Percentiles rank a stretch among this genome's conserved stretches.
Evolutionary conservation across 1,139 yeast species (phyloP).

Genomic region (Nakaseomyces uthaithaninus): DNA sequence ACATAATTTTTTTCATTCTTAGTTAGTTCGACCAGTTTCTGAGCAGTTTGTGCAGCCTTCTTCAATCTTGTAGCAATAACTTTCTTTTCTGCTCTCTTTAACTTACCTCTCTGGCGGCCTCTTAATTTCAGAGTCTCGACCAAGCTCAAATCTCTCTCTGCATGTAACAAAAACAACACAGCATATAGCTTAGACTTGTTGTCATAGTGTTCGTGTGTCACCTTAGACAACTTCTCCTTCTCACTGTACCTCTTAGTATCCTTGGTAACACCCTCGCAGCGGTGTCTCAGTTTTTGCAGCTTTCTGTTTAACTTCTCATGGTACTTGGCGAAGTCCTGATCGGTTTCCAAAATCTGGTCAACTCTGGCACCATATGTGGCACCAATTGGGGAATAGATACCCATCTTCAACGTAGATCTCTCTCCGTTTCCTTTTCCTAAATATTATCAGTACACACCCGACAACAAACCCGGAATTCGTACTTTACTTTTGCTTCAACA

Average conservation of each 20-base stretch:
- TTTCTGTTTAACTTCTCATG: constrained; percentile 29
- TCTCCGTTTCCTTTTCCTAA: not conserved
- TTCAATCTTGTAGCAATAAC: constrained; percentile 61
- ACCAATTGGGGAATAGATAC: constrained; percentile 26
- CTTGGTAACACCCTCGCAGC: constrained; percentile 25
- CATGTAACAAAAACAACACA: constrained; percentile 24
- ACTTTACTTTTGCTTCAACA: no score
- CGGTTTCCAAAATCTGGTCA: constrained; percentile 28
- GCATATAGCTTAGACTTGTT: constrained; percentile 27
- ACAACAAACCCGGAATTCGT: no score
- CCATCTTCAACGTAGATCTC: constrained; percentile 12
- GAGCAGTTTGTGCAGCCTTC: constrained; percentile 45
- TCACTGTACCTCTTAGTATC: constrained; percentile 27
- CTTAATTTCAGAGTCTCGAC: constrained; percentile 28
- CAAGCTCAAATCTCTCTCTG: constrained; percentile 29
- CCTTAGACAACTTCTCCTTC: constrained; percentile 23
- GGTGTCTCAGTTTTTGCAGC: constrained; percentile 27
- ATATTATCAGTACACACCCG: no score
- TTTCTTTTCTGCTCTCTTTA: constrained; percentile 34
- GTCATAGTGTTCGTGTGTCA: constrained; percentile 23
- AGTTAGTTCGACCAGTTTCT: constrained; percentile 40
- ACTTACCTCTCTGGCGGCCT: constrained; percentile 27
- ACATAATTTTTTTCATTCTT: constrained; percentile 32
- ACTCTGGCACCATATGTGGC: constrained; percentile 30
- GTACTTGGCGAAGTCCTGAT: constrained; percentile 25